Base-by-base conservation (phyloP, 805 yeast species). In the Sugiyamaella valdiviana region DNA sequence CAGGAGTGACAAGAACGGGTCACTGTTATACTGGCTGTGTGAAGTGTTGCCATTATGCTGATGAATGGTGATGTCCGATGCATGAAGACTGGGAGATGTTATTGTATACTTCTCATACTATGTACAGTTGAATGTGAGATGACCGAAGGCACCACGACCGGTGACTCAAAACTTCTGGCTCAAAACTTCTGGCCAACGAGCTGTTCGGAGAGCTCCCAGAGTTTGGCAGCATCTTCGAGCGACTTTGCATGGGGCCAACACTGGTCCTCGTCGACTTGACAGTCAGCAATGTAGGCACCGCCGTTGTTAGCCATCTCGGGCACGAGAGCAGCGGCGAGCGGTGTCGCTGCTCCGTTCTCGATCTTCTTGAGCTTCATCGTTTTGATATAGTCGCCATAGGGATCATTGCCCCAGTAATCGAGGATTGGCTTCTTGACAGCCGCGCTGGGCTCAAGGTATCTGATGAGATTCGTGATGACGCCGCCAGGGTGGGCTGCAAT, bases 171-270 rank as follows among this genome's bases (percentile, higher is more conserved):
- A n/a, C n/a, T n/a, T n/a, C n/a, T n/a, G n/a, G n/a, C n/a, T 9
- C 3, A 16, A 20, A 44, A 44, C 32, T 36, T 44, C 21, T 46
- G 22, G 14, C 45, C 51, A 6, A 44, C 51, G 12, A 48, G 20
- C 32, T 44, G 38, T 37, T 48, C 46, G 29, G 49, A 45, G 20
- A 48, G 39, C 12, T 44, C 36, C 51, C 51, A 48, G 6, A 44
- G 48, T 19, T 38, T 39, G 21, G 14, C 10, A 10, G 51, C 51
- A 22, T 38, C 20, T 12, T 48, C 48, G 39, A 45, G 36, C n/a
- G 20, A 21, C 4, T 45, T 16, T 14, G 52, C 52, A 37, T 36
- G 26, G 9, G 32, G 23, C 6, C 21, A 16, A 12, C 37, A 41
- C 10, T 4, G 14, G 6, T 37, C 42, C n/a, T 42, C 43, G 19